Evolutionary conservation across 768 basidiomycete species (phyloP).

Genomic region (Leccinellum albellum): DNA sequence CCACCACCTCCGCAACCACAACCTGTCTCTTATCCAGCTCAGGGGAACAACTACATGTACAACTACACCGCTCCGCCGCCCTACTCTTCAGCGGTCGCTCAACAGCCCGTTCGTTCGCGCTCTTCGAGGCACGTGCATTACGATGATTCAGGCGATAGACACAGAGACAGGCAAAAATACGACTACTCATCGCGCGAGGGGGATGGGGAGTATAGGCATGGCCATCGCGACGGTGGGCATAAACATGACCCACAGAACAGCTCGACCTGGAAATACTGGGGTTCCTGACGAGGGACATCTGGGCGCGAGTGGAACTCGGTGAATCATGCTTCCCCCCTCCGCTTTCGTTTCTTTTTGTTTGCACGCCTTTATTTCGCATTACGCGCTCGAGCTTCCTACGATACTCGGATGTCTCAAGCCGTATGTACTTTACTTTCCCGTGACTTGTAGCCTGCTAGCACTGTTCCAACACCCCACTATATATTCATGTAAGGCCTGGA

Average conservation of each 20-base stretch:
- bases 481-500: neutral
- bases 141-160: constrained; percentile 9
- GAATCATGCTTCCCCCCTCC: neutral
- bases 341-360: neutral
- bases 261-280: constrained; percentile 14
- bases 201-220: constrained; percentile 2
- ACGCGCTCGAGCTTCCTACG: neutral
- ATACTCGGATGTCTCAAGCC: constrained; percentile 3
- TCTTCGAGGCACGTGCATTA: constrained; percentile 18
- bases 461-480: neutral
- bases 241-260: constrained; percentile 1
- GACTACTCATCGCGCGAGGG: constrained; percentile 4
- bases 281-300: constrained; percentile 3
- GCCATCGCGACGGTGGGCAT: constrained; percentile 3
- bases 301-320: neutral
- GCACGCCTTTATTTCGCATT: neutral
- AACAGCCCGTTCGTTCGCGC: constrained; percentile 12
- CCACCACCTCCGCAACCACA: neutral
- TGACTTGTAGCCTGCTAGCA: neutral
- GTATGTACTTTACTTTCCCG: neutral
- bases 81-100: constrained; percentile 18
- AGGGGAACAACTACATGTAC: neutral
- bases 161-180: constrained; percentile 14
- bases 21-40: neutral
- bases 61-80: constrained; percentile 15